Evolutionary conservation across 352 stramenopile genomes (phyloP).

Genomic region (Pythium brassicae): DNA sequence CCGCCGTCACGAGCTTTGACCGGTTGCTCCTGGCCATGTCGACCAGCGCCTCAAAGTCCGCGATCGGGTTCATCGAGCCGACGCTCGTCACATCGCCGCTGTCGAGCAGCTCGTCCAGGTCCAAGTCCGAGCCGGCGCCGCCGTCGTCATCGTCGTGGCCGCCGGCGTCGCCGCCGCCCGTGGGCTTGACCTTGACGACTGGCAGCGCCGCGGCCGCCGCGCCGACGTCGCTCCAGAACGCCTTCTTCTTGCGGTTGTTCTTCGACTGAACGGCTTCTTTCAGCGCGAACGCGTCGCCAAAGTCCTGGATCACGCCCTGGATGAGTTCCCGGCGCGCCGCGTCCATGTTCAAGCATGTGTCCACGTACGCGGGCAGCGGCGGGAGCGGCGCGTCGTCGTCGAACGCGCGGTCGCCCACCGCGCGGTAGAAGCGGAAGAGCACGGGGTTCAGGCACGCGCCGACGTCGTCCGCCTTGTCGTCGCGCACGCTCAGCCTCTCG

Average conservation of each 20-base stretch:
- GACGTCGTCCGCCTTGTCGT: conserved; percentile 56
- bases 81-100: conserved; percentile 56
- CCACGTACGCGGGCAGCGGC: conserved; percentile 47
- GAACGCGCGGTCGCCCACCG: conserved; percentile 50
- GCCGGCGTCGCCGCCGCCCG: background rate
- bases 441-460: conserved; percentile 70
- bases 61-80: conserved; percentile 82
- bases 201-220: conserved; percentile 9
- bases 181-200: conserved; percentile 25
- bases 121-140: conserved; percentile 54
- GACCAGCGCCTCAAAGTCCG: conserved; percentile 74
- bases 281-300: conserved; percentile 70
- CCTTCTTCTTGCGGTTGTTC: conserved; percentile 64
- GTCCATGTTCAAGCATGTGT: conserved; percentile 66
- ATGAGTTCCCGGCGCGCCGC: conserved; percentile 35
- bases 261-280: conserved; percentile 71
- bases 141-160: conserved; percentile 22
- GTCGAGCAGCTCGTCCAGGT: conserved; percentile 74
- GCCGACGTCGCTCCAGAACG: conserved; percentile 73
- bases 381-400: conserved; percentile 43
- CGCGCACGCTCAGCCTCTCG: conserved; percentile 64
- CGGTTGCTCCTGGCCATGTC: conserved; percentile 46
- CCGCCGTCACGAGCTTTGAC: conserved; percentile 33
- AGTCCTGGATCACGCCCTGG: conserved; percentile 53
- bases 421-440: conserved; percentile 66